Conservation (phyloP, 2,329 filamentous ascomycete genomes). For the Fusarium marasasianum region DNA sequence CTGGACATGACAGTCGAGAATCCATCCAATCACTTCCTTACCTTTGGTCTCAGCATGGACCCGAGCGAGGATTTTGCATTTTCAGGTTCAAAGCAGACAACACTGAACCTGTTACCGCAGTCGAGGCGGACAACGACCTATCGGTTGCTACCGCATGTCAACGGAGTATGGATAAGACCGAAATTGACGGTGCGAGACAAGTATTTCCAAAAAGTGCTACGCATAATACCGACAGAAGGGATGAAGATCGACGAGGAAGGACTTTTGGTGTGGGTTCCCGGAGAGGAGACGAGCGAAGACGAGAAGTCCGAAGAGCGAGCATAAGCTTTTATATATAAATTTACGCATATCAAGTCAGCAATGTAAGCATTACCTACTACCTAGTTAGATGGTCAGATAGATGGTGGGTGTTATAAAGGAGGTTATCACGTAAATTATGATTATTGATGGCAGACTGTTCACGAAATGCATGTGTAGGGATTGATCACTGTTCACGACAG, state of each 20-base stretch:
- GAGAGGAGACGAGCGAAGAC: slow-evolving; percentile 36
- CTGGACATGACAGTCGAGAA: slow-evolving; percentile 82
- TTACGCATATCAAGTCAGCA: background rate
- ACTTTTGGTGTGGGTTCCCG: slow-evolving; percentile 68
- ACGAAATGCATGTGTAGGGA: background rate
- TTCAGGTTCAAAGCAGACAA: slow-evolving; percentile 83
- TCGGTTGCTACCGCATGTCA: slow-evolving; percentile 73
- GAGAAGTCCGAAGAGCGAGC: slow-evolving; percentile 9
- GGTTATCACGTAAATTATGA: slow-evolving; percentile 17
- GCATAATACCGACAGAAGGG: slow-evolving; percentile 80
- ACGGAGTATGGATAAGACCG: slow-evolving; percentile 75
- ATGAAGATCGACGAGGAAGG: slow-evolving; percentile 73
- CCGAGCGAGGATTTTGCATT: slow-evolving; percentile 93
- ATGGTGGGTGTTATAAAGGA: slow-evolving; percentile 15
- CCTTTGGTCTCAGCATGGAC: slow-evolving; percentile 92
- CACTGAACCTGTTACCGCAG: slow-evolving; percentile 83
- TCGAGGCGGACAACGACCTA: slow-evolving; percentile 80
- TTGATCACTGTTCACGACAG: background rate
- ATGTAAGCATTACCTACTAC: background rate
- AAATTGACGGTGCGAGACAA: slow-evolving; percentile 83
- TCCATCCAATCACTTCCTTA: slow-evolving; percentile 91
- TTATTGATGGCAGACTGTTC: background rate
- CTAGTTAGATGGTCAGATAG: slow-evolving; percentile 13
- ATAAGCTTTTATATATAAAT: background rate
- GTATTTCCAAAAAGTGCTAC: slow-evolving; percentile 91